A percentile compares a stretch with the other conserved stretches of the same genome.
phyloP scores from a whole-genome alignment of 805 yeast genomes.

The Candida morakotiae region DNA sequence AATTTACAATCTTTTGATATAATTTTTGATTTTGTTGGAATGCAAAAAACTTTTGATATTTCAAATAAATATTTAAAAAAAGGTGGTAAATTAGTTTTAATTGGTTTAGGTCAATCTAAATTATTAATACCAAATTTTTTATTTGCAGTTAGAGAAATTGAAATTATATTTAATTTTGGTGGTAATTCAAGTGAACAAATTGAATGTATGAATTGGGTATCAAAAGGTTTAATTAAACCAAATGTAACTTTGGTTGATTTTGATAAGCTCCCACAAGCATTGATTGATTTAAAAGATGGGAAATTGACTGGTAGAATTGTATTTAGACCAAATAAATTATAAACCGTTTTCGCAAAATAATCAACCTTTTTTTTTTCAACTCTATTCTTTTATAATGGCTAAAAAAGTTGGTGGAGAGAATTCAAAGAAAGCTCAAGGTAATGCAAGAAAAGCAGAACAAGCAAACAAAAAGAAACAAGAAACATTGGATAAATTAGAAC shows the following conservation, averaged over 20 bases:
- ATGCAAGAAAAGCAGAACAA: slow-evolving; percentile 62
- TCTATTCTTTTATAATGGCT: slow-evolving; percentile 34
- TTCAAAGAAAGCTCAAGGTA: slow-evolving; percentile 57
- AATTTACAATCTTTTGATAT: slow-evolving; percentile 32
- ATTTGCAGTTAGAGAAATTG: slow-evolving; percentile 39
- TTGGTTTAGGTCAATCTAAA: slow-evolving; percentile 39
- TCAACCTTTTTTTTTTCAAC: background rate
- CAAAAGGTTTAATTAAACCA: slow-evolving; percentile 37
- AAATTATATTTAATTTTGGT: slow-evolving; percentile 38
- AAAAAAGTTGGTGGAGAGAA: slow-evolving; percentile 47
- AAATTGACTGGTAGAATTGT: slow-evolving; percentile 41
- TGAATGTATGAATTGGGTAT: slow-evolving; percentile 41
- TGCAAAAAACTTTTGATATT: slow-evolving; percentile 23
- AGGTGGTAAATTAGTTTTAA: slow-evolving; percentile 37
- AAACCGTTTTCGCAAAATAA: slow-evolving; percentile 4
- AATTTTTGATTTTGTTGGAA: slow-evolving; percentile 37
- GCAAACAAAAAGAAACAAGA: slow-evolving; percentile 56
- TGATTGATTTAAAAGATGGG: slow-evolving; percentile 33
- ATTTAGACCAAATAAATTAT: slow-evolving; percentile 21
- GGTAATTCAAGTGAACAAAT: slow-evolving; percentile 42
- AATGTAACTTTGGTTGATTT: slow-evolving; percentile 24
- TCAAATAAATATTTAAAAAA: slow-evolving; percentile 27
- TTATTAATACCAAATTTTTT: slow-evolving; percentile 28
- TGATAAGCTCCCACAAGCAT: slow-evolving; percentile 30
- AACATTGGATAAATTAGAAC: slow-evolving; percentile 42